phyloP scores from a whole-genome alignment of 164 flowering plant species.

The Cinnamomum chago region DNA sequence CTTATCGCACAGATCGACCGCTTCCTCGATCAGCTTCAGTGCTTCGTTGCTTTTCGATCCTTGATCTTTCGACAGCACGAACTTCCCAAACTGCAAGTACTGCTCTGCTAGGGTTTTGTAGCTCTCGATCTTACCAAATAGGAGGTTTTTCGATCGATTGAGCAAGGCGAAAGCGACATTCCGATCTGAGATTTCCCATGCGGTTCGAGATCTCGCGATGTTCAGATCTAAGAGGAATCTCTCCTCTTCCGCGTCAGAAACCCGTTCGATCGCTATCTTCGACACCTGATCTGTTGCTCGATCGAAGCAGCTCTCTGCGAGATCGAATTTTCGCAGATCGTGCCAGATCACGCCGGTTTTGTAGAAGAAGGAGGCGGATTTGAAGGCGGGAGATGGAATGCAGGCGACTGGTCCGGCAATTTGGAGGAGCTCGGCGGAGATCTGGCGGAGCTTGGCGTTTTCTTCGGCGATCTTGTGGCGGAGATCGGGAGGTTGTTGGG shows the following conservation, averaged over 20 bases:
- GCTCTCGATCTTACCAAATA: conserved; percentile 54
- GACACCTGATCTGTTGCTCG: conserved; percentile 63
- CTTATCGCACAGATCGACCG: conserved; percentile 72
- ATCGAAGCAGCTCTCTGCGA: conserved; percentile 73
- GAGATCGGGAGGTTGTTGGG: conserved; percentile 2
- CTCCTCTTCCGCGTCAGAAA: conserved; percentile 38
- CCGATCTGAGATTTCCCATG: conserved; percentile 72
- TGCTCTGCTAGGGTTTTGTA: conserved; percentile 53
- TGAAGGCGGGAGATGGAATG: conserved; percentile 67
- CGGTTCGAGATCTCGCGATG: conserved; percentile 38
- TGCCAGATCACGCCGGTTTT: conserved; percentile 80
- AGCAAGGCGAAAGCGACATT: conserved; percentile 60
- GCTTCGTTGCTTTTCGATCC: conserved; percentile 37
- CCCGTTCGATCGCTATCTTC: conserved; percentile 28
- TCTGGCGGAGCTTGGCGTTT: conserved; percentile 68
- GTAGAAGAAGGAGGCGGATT: conserved; percentile 69
- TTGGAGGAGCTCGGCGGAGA: conserved; percentile 63
- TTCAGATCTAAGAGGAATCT: conserved; percentile 46
- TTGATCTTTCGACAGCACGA: conserved; percentile 32
- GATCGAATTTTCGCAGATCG: conserved; percentile 50
- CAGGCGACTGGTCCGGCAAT: conserved; percentile 55
- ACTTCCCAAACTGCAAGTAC: conserved; percentile 67
- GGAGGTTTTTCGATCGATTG: conserved; percentile 52
- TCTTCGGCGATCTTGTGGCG: conserved; percentile 19
- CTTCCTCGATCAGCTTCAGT: conserved; percentile 78